phyloP scores from a whole-genome alignment of 495 filamentous ascomycete genomes.

The Aspergillus biplanus region DNA sequence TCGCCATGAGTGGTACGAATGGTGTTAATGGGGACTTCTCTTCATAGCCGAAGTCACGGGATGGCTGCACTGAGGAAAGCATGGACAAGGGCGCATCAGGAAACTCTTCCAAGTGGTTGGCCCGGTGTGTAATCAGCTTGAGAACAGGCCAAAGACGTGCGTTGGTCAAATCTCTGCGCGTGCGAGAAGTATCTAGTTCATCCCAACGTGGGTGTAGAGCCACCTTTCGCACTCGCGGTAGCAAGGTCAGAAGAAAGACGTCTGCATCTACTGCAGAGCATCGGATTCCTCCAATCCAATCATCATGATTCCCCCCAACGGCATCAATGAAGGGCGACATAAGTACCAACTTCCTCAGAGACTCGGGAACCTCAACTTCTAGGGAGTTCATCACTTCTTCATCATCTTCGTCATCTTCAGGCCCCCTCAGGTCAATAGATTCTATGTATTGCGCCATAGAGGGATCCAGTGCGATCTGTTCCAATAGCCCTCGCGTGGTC shows the following conservation, averaged over 20 bases:
- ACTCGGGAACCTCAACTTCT: slow-evolving; percentile 1
- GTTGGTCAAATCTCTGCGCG: not conserved
- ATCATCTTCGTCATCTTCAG: slow-evolving; percentile 8
- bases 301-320: slow-evolving; percentile 2
- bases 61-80: slow-evolving; percentile 3
- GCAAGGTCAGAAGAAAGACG: slow-evolving; percentile 19
- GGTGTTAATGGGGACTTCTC: slow-evolving; percentile 9
- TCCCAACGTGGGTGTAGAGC: slow-evolving; percentile 17
- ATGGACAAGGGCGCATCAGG: slow-evolving; percentile 9
- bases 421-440: not conserved
- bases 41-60: slow-evolving; percentile 9
- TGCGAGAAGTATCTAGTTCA: not conserved
- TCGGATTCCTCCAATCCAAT: slow-evolving; percentile 12
- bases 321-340: slow-evolving; percentile 12
- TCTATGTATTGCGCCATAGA: slow-evolving; percentile 9
- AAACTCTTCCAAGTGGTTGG: slow-evolving; percentile 10
- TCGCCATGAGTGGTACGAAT: slow-evolving; percentile 7
- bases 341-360: slow-evolving; percentile 1
- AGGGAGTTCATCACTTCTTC: slow-evolving; percentile 1
- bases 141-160: slow-evolving; percentile 11
- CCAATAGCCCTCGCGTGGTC: slow-evolving; percentile 9
- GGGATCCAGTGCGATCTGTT: slow-evolving; percentile 11
- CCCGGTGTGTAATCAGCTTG: slow-evolving; percentile 12
- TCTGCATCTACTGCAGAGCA: slow-evolving; percentile 12
- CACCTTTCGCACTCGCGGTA: slow-evolving; percentile 14